Evolutionary conservation across 2,329 filamentous ascomycete genomes (phyloP).

Genomic region (Daldinia sp.): DNA sequence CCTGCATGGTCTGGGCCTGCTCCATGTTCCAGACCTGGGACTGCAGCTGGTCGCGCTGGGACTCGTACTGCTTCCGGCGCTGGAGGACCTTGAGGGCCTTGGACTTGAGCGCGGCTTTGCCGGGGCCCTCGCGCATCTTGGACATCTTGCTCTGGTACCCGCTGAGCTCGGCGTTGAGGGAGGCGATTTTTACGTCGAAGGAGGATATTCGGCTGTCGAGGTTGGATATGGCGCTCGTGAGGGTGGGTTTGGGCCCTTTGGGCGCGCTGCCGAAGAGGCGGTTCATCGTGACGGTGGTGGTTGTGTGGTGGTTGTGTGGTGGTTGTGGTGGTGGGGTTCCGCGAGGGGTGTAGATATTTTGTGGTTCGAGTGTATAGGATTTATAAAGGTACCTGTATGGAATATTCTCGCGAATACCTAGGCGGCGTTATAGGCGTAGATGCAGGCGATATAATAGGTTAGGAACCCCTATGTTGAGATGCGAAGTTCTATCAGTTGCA

Average conservation of each 20-base stretch:
- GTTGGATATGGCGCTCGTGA: slow-evolving; percentile 78
- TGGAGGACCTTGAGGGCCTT: slow-evolving; percentile 95
- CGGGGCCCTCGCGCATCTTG: slow-evolving; percentile 95
- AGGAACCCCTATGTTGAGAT: not conserved
- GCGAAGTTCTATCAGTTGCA: slow-evolving; percentile 14
- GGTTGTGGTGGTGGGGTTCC: not conserved
- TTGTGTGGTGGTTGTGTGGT: not conserved
- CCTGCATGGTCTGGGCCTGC: slow-evolving; percentile 97
- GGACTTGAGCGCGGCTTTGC: slow-evolving; percentile 91
- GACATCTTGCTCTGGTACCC: slow-evolving; percentile 88
- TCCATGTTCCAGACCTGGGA: slow-evolving; percentile 99
- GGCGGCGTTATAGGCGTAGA: not conserved
- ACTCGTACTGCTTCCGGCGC: slow-evolving; percentile 93
- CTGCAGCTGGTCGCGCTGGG: slow-evolving; percentile 92
- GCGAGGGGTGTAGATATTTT: not conserved
- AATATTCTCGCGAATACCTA: too few species aligned
- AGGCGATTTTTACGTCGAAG: slow-evolving; percentile 95
- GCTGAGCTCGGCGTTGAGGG: slow-evolving; percentile 88
- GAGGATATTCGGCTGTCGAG: slow-evolving; percentile 73
- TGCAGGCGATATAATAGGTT: not conserved
- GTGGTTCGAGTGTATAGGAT: not conserved
- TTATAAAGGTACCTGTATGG: not conserved
- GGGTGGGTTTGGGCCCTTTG: slow-evolving; percentile 86
- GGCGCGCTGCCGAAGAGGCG: slow-evolving; percentile 92
- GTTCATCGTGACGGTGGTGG: slow-evolving; percentile 75